Evolutionary conservation across 2,329 filamentous ascomycete genomes (phyloP).

Genomic region (Microascus cirrosus): DNA sequence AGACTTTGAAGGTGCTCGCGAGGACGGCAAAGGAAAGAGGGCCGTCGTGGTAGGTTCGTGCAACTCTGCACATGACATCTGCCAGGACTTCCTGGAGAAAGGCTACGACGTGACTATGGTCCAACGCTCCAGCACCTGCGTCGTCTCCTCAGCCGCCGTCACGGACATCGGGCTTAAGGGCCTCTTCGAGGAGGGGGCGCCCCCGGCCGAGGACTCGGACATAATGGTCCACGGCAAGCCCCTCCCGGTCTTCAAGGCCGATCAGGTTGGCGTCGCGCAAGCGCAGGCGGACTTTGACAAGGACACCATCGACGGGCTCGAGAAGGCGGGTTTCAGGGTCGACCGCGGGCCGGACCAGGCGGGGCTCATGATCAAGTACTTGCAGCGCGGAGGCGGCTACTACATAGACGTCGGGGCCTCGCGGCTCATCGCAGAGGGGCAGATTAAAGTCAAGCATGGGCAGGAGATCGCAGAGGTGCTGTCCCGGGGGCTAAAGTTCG

Average conservation of each 20-base stretch:
- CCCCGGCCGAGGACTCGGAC: constrained; percentile 56
- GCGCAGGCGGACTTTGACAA: constrained; percentile 23
- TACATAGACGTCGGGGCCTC: constrained; percentile 60
- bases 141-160: constrained; percentile 45
- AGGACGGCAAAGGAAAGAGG: constrained; percentile 39
- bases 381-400: constrained; percentile 56
- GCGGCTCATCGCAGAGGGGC: constrained; percentile 49
- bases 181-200: constrained; percentile 37
- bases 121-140: constrained; percentile 54
- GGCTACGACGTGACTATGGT: constrained; percentile 60
- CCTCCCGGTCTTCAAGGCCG: constrained; percentile 45
- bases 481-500: constrained; percentile 29
- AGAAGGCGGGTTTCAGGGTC: constrained; percentile 47
- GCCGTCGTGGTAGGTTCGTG: constrained; percentile 57
- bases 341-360: constrained; percentile 45
- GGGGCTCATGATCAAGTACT: constrained; percentile 51
- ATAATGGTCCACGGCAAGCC: constrained; percentile 47
- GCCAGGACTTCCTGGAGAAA: constrained; percentile 55
- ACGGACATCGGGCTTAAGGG: constrained; percentile 40
- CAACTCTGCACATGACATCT: constrained; percentile 60
- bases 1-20: constrained; percentile 41
- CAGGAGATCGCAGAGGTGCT: constrained; percentile 42
- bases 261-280: constrained; percentile 33
- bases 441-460: constrained; percentile 51
- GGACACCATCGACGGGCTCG: constrained; percentile 29